phyloP scores from a whole-genome alignment of 106 monocot species.

The Xerophyta viscosa region DNA sequence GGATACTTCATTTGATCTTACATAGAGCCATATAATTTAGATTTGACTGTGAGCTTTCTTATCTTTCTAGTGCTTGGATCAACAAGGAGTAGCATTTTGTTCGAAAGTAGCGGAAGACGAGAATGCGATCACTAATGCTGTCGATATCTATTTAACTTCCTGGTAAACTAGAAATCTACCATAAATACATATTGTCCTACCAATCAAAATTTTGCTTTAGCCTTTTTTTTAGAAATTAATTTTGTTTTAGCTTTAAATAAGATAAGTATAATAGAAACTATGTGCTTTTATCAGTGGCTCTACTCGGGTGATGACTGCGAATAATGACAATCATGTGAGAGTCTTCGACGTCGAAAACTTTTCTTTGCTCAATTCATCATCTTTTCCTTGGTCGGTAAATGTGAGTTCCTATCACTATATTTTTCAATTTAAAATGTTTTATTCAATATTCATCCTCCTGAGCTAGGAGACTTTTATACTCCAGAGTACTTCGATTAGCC shows the following conservation, averaged over 20 bases:
- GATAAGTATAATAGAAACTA: neutral
- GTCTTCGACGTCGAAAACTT: conserved; percentile 54
- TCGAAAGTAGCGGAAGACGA: conserved; percentile 56
- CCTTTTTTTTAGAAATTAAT: too few relatives aligned
- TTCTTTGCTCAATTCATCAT: conserved; percentile 27
- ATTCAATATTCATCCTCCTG: too few relatives aligned
- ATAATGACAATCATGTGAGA: conserved; percentile 72
- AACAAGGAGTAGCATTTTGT: conserved; percentile 50
- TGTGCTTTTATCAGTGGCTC: conserved; percentile 38
- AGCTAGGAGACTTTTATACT: too few relatives aligned
- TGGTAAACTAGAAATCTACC: conserved; percentile 34
- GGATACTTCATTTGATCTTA: too few relatives aligned
- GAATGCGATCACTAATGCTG: conserved; percentile 81
- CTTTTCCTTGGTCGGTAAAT: conserved; percentile 83
- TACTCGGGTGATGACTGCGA: conserved; percentile 47
- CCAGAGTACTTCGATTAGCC: conserved; percentile 62
- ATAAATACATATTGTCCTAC: too few relatives aligned
- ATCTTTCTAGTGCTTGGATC: conserved; percentile 51
- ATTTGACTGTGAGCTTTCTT: too few relatives aligned
- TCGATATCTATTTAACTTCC: conserved; percentile 46
- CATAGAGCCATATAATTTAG: too few relatives aligned
- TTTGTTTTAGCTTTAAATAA: too few relatives aligned
- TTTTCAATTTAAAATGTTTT: too few relatives aligned
- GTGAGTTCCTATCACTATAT: too few relatives aligned
- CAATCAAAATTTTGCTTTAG: too few relatives aligned